phyloP scores from a whole-genome alignment of 1,284 basidiomycete species.

The Ceratobasidium sp. region DNA sequence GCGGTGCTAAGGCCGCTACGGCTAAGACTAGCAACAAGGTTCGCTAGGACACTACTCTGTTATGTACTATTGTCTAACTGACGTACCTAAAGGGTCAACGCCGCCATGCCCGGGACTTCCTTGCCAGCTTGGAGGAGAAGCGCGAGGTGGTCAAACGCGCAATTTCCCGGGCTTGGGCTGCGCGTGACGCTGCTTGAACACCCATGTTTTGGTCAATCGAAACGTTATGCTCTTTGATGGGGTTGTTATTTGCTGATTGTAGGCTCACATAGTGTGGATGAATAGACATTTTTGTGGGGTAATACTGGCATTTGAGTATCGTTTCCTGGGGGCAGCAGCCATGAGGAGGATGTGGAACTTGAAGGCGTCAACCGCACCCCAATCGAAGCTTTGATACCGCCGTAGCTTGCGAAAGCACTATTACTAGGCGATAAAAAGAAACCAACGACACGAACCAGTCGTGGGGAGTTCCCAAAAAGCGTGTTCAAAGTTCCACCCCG shows the following conservation, averaged over 20 bases:
- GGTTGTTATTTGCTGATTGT: not conserved
- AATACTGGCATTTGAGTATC: not conserved
- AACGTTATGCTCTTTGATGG: not conserved
- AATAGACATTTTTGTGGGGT: slow-evolving; percentile 16
- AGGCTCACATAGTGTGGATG: slow-evolving; percentile 3
- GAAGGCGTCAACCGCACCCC: too few species aligned
- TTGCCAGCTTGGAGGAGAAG: slow-evolving; percentile 18
- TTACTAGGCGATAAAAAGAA: too few species aligned
- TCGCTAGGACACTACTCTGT: not conserved
- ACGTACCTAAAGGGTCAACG: not conserved
- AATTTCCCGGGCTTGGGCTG: slow-evolving; percentile 1
- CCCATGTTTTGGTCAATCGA: not conserved
- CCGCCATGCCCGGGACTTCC: slow-evolving; percentile 31
- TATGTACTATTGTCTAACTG: not conserved
- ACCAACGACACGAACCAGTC: too few species aligned
- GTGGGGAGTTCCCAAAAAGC: too few species aligned
- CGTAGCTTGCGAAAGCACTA: too few species aligned
- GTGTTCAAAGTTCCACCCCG: too few species aligned
- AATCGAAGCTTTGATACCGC: too few species aligned
- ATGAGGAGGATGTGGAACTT: too few species aligned
- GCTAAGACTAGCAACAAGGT: slow-evolving; percentile 8
- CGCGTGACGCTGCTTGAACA: slow-evolving; percentile 16
- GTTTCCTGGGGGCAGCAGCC: not conserved
- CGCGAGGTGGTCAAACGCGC: slow-evolving; percentile 11
- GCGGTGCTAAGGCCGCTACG: not conserved